Percentiles rank a stretch among this genome's conserved stretches.
phyloP scores from a whole-genome alignment of 148 eudicot species.

The Rhododendron henanense region DNA sequence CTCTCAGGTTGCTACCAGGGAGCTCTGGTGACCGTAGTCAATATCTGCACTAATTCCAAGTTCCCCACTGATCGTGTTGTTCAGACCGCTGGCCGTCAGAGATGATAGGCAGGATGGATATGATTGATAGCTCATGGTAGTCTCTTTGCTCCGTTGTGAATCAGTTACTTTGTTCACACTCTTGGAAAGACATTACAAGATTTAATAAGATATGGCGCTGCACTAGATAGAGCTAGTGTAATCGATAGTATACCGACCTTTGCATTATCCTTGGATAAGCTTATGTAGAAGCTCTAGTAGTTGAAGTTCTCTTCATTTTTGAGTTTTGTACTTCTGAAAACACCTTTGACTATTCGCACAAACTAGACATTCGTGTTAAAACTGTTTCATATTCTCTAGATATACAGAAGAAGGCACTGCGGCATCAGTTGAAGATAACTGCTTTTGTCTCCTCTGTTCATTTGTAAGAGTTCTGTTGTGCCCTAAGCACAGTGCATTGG shows the following conservation, averaged over 20 bases:
- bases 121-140: neutral
- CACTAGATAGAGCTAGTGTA: neutral
- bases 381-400: no score
- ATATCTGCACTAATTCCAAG: neutral
- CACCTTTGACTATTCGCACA: no score
- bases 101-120: neutral
- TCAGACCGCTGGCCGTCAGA: neutral
- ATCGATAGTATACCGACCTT: neutral
- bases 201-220: neutral
- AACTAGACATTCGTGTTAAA: no score
- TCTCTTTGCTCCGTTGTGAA: neutral
- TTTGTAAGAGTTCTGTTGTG: no score
- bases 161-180: neutral
- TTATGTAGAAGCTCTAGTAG: neutral
- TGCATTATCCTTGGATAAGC: neutral
- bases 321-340: no score
- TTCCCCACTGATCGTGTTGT: neutral
- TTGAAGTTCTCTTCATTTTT: no score
- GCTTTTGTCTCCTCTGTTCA: no score
- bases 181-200: neutral
- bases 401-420: no score
- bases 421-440: no score
- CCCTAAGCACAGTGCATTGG: no score
- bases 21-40: neutral
- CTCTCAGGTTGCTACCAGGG: neutral